Evolutionary conservation across 805 yeast genomes (phyloP), one percentile per base, ranked within the genome.

Genomic region (Candida broadrunensis): DNA sequence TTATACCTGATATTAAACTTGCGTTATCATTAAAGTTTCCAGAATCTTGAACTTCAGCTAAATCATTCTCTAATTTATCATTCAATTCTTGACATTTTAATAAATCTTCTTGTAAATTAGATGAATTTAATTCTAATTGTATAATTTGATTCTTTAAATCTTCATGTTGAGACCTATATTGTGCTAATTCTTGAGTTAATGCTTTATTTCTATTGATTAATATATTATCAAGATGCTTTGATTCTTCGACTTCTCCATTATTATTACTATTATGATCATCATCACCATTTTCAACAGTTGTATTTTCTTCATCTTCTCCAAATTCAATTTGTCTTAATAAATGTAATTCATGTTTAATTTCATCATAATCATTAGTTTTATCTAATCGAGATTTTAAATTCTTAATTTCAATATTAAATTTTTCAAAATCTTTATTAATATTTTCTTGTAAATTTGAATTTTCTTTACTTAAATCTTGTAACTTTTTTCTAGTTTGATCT

Each of bases 281-380:
- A 6, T 21, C 24, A 9, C 24, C 9, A 7, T 21, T 9, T 21
- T 21, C 24, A n/a, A n/a, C n/a, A n/a, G n/a, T n/a, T n/a, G n/a
- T n/a, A n/a, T n/a, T n/a, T 3, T 58, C 68, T 13, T 63, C 67
- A 24, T 65, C 65, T 18, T 48, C 61, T 3, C 90, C 90, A 62
- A 88, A 85, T 52, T 86, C 88, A 29, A 88, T 82, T 47, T 83
- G 81, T 55, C 84, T 80, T 45, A 89, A 58, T 19, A 88, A 76
- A 15, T 74, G 76, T 48, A 90, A 67, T 53, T 90, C 97, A 37
- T 78, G 76, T 57, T 88, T 88, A 36, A 89, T 58, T 46, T 87
- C 89, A 38, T 85, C 89, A 60, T 90, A 89, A 56, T 89, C 96
- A 2, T 73, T 63, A 38, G 80, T 77, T 24, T 67, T 59, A 3